phyloP scores from a whole-genome alignment of 2,329 filamentous ascomycete species.

The Nakataea oryzae region DNA sequence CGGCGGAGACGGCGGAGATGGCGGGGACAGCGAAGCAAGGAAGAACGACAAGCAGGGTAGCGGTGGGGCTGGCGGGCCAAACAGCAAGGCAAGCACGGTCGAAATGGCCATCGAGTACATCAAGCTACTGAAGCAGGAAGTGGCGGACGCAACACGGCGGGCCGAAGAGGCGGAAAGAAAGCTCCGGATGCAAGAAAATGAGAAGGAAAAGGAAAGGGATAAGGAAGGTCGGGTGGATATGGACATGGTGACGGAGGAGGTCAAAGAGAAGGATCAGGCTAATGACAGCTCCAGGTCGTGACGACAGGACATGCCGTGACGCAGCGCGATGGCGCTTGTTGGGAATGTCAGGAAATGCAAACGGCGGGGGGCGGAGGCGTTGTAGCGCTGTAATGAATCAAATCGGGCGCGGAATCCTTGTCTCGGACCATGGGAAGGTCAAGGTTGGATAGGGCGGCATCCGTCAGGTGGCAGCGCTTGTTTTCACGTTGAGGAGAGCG shows the following conservation, averaged over 20 bases:
- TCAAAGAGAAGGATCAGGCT: not conserved
- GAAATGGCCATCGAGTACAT: conserved; percentile 96
- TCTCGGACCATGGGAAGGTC: too few species aligned
- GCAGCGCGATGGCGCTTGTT: not conserved
- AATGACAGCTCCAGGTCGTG: not conserved
- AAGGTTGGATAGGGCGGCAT: not conserved
- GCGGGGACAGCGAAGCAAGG: conserved; percentile 28
- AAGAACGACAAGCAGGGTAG: conserved; percentile 29
- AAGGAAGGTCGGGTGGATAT: not conserved
- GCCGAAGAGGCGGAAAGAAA: conserved; percentile 57
- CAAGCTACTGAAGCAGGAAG: conserved; percentile 67
- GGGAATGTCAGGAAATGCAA: not conserved
- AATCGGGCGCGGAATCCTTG: too few species aligned
- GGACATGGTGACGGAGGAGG: not conserved
- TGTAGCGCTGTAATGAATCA: not conserved
- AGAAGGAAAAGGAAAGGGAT: not conserved
- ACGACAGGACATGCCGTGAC: not conserved
- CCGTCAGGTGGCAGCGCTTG: not conserved
- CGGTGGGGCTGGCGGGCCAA: conserved; percentile 44
- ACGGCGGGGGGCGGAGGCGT: not conserved
- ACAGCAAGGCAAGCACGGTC: conserved; percentile 95
- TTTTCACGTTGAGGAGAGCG: too few species aligned
- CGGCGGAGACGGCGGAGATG: conserved; percentile 29
- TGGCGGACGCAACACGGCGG: conserved; percentile 52
- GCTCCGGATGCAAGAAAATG: conserved; percentile 20